A percentile compares a stretch with the other conserved stretches of the same genome.
phyloP scores from a whole-genome alignment of 2,329 filamentous ascomycete species.

The Colletotrichum melonis region DNA sequence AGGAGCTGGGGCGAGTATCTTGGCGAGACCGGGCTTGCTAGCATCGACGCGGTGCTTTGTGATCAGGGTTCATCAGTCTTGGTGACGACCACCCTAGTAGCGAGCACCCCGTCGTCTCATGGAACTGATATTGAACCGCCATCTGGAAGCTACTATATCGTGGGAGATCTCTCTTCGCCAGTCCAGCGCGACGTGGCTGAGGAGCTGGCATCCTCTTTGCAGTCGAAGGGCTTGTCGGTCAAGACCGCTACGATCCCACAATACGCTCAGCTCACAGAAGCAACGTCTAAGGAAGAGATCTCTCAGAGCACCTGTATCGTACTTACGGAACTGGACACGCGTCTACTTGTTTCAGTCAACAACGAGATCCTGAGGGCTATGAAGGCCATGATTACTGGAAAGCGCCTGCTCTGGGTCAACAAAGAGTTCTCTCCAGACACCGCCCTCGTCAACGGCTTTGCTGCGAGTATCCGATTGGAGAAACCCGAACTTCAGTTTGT shows the following conservation, averaged over 20 bases:
- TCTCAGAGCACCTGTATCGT: not conserved
- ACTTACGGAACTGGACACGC: not conserved
- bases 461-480: slow-evolving; percentile 2
- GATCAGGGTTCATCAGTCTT: not conserved
- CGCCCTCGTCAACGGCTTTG: slow-evolving; percentile 21
- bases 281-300: not conserved
- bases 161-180: not conserved
- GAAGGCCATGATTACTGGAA: slow-evolving; percentile 9
- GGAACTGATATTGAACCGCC: not conserved
- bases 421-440: slow-evolving; percentile 13
- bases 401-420: slow-evolving; percentile 22
- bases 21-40: not conserved
- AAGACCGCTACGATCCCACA: not conserved
- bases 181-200: not conserved
- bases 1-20: not conserved
- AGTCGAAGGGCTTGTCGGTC: not conserved
- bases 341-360: not conserved
- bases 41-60: not conserved
- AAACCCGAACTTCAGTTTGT: not conserved
- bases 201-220: not conserved
- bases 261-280: not conserved
- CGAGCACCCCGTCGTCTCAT: not conserved
- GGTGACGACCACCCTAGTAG: not conserved
- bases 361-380: not conserved
- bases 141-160: not conserved